Conservation (phyloP, 805 yeast genomes). For the Deakozyma indianensis region DNA sequence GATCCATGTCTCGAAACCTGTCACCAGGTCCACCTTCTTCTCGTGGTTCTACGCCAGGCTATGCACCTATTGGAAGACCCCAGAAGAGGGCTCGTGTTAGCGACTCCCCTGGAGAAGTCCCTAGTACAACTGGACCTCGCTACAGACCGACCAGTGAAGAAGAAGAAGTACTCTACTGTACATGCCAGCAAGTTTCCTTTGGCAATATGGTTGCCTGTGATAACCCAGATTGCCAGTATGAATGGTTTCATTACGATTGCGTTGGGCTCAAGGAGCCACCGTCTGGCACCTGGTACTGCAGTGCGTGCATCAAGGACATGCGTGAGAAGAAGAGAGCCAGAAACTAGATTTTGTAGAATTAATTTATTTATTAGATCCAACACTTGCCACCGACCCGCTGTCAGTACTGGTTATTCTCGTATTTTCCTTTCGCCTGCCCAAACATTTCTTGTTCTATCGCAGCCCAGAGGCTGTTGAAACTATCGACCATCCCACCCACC, state of each 20-base stretch:
- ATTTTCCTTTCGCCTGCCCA: no score
- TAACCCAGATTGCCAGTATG: conserved; percentile 71
- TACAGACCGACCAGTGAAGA: conserved; percentile 35
- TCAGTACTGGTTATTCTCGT: no score
- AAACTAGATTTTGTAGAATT: no score
- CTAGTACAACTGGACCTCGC: conserved; percentile 10
- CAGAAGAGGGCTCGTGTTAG: background rate
- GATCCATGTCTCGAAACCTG: background rate
- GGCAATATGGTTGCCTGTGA: conserved; percentile 98
- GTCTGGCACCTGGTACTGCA: conserved; percentile 88
- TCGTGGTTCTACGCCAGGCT: conserved; percentile 8
- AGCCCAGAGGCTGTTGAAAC: no score
- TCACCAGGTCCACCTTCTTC: conserved; percentile 4
- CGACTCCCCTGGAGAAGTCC: background rate
- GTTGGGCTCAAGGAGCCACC: conserved; percentile 85
- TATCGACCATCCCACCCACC: no score
- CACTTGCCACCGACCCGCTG: no score
- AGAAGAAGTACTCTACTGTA: conserved; percentile 58
- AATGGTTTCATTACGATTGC: conserved; percentile 96
- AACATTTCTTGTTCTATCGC: no score
- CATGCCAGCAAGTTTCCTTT: conserved; percentile 85
- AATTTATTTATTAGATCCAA: no score
- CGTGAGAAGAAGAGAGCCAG: background rate
- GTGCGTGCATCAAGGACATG: conserved; percentile 44
- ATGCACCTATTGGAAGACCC: conserved; percentile 4